Evolutionary conservation across 768 basidiomycete genomes (phyloP).

Genomic region (Xerocomellus intermedius): DNA sequence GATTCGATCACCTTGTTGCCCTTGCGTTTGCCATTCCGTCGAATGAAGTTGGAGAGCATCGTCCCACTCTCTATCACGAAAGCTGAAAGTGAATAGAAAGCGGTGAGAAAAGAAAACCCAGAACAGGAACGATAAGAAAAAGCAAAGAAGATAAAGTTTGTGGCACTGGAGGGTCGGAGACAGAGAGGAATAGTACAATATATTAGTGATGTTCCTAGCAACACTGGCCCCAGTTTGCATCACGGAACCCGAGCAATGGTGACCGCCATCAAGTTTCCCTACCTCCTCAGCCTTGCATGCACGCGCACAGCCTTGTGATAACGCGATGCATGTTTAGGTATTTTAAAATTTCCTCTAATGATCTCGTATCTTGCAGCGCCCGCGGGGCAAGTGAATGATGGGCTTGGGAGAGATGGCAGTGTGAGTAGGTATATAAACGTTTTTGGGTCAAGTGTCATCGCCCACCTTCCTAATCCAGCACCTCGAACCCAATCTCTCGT

Average conservation of each 20-base stretch:
- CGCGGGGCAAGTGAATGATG: background rate
- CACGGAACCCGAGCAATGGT: slow-evolving; percentile 6
- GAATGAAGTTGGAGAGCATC: slow-evolving; percentile 32
- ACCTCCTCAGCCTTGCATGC: background rate
- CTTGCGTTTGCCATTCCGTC: slow-evolving; percentile 29
- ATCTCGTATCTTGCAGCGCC: slow-evolving; percentile 6
- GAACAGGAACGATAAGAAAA: background rate
- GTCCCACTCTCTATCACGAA: background rate
- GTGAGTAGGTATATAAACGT: too few species aligned
- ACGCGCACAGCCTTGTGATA: slow-evolving; percentile 17
- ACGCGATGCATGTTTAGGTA: background rate
- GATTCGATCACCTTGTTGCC: slow-evolving; percentile 14
- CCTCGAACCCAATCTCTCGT: too few species aligned
- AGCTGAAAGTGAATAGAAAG: background rate
- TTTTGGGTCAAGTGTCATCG: too few species aligned
- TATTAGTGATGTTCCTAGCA: slow-evolving; percentile 13
- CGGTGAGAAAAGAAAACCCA: background rate
- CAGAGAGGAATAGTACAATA: slow-evolving; percentile 6
- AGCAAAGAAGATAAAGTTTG: background rate
- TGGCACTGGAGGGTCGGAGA: background rate
- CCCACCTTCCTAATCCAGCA: too few species aligned
- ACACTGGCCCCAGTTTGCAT: slow-evolving; percentile 23
- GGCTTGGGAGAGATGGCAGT: background rate
- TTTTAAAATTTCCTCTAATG: background rate
- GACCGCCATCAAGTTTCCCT: slow-evolving; percentile 10